Evolutionary conservation across 2,329 filamentous ascomycete species (phyloP).

Genomic region (Cercospora sp.): DNA sequence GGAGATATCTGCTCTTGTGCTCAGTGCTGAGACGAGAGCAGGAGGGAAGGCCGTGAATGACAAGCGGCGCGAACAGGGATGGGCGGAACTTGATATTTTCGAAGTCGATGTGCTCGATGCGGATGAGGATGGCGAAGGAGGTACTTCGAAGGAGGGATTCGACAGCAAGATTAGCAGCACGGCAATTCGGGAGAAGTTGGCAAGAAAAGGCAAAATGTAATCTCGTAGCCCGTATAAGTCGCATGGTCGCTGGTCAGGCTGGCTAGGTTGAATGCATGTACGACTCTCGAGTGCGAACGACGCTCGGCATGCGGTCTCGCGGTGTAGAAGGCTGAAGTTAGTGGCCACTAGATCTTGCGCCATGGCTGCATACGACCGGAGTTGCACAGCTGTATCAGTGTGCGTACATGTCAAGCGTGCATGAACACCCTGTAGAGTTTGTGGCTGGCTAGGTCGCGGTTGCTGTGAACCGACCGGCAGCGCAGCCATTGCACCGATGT

Average conservation of each 20-base stretch:
- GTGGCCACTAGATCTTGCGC: neutral
- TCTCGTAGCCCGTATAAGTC: neutral
- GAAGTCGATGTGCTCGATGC: constrained; percentile 87
- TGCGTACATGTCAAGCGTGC: neutral
- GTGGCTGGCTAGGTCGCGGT: neutral
- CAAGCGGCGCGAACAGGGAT: constrained; percentile 73
- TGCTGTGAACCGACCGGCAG: neutral
- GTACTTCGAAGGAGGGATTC: constrained; percentile 59
- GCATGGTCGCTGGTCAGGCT: neutral
- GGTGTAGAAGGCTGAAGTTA: neutral
- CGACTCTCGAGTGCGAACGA: neutral
- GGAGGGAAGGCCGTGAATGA: constrained; percentile 85
- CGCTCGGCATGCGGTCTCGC: neutral
- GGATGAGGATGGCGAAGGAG: constrained; percentile 41
- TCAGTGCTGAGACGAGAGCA: constrained; percentile 82
- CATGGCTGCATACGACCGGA: neutral
- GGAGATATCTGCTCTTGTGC: constrained; percentile 74
- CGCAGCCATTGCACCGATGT: neutral
- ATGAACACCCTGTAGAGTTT: neutral
- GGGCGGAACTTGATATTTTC: constrained; percentile 73
- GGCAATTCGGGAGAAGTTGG: constrained; percentile 58
- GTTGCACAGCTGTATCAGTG: neutral
- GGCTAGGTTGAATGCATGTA: neutral
- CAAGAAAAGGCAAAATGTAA: constrained; percentile 27
- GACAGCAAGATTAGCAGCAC: constrained; percentile 89